Base-by-base conservation (phyloP, 23 red algal genomes). In the Gracilaria gracilis region DNA sequence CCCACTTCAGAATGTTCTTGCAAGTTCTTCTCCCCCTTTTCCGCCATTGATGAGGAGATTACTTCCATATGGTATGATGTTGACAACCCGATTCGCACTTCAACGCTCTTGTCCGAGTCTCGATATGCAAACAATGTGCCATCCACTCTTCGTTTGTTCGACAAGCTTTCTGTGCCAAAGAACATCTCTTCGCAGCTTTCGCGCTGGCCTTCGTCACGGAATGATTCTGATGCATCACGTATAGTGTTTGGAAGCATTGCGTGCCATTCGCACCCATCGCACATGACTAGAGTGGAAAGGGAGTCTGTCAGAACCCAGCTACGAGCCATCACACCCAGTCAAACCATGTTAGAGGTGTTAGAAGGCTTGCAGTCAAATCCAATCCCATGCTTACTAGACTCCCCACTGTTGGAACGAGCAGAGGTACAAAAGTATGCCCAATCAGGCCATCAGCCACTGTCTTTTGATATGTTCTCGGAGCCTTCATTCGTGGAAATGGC, bases 11-110 rank as follows among this genome's bases (percentile, higher is more conserved):
- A 82, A 50, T 94, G 92, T 38, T 75, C 82, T 8, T 94, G 92
- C 84, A 67, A 72, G 25, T 94, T 94, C 65, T 87, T 48, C 50
- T 35, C 39, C 44, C 55, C 82, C 5, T 88, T 87, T 74, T 58
- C 31, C 19, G 57, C 82, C 37, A n/a, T 66, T 20, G 92, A 94
- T 16, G 84, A 73, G 59, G 92, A 94, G 54, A 53, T 94, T n/a
- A 21, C 78, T 21, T 92, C 89, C 61, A 47, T 37, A 16, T 90
- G 87, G 87, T 67, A 27, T 15, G 87, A 90, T 23, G 64, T 33
- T 27, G 57, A 33, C 4, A 90, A 90, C 40, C 87, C 87, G 57
- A 23, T 90, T 57, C 61, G 29, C 4, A 27, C 51, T 0, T 78
- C 59, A 1, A 48, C 65, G 4, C 39, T 48, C 17, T 23, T 72